A percentile compares a stretch with the other conserved stretches of the same genome.
Evolutionary conservation across 2,329 filamentous ascomycete species (phyloP).

Genomic region (Phialophora expanda): DNA sequence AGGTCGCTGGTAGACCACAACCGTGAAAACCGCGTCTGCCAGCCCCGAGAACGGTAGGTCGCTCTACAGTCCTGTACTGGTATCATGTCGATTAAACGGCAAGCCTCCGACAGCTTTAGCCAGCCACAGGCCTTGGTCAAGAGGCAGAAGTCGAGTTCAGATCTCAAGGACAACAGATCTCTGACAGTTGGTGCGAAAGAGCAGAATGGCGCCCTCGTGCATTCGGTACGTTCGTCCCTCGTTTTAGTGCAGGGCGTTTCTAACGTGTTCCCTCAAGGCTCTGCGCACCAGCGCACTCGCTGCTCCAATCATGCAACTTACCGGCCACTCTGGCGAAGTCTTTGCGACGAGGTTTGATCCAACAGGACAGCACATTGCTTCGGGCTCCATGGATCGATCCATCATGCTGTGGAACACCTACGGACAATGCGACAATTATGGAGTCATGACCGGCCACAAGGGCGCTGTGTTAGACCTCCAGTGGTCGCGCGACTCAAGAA

Average conservation of each 20-base stretch:
- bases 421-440: slow-evolving; percentile 93
- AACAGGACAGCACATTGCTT: slow-evolving; percentile 85
- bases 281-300: slow-evolving; percentile 81
- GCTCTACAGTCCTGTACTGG: slow-evolving; percentile 4
- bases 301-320: slow-evolving; percentile 92
- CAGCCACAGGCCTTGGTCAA: slow-evolving; percentile 84
- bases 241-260: background rate
- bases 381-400: slow-evolving; percentile 90
- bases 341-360: slow-evolving; percentile 91
- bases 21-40: background rate
- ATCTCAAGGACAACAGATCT: slow-evolving; percentile 61
- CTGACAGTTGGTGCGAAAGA: slow-evolving; percentile 59
- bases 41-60: background rate
- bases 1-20: background rate
- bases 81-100: slow-evolving; percentile 87
- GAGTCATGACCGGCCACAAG: slow-evolving; percentile 83
- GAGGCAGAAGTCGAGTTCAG: slow-evolving; percentile 75
- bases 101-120: slow-evolving; percentile 81
- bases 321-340: slow-evolving; percentile 78
- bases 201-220: slow-evolving; percentile 67
- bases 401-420: slow-evolving; percentile 98
- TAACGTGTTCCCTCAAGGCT: slow-evolving; percentile 57
- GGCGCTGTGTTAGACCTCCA: slow-evolving; percentile 90
- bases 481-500: slow-evolving; percentile 93
- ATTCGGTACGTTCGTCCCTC: slow-evolving; percentile 61